Evolutionary conservation across 495 filamentous ascomycete genomes (phyloP), one percentile per base, ranked within the genome.

Genomic region (Neurospora sp.): DNA sequence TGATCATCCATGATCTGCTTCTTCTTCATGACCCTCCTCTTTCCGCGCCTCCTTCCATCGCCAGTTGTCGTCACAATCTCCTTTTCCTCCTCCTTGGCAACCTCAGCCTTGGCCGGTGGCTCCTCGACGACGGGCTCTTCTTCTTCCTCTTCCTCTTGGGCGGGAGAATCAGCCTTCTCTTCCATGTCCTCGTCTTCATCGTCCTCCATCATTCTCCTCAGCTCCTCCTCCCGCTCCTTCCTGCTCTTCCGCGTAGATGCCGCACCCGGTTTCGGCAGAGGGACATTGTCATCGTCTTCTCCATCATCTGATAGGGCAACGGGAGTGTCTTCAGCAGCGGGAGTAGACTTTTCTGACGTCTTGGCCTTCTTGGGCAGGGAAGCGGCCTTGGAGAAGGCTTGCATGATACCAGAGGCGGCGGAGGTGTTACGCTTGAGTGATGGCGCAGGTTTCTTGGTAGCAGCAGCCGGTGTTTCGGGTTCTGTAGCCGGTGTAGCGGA

Each of bases 1-100:
- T 98, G 93, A 54, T 95, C 93, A 79, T 99, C 96, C 85, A 94
- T 93, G 70, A 91, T 85, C 54, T 91, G 94, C 85, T 91, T 92
- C 87, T 96, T 98, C 83, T 92, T 94, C 87, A 91, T 94, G 11
- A 98, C 87, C 78, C 91, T 90, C 73, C 96, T 89, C 81, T 90
- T 90, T 70, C 93, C 95, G 74, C 95, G 87, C 39, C 93, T 86
- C 72, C 94, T 88, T 11, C 94, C 93, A 16, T 88, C 88, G 46
- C 85, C 81, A 1, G 87, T 84, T 6, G 86, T 87, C 27, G 87
- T 83, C 0, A 87, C 84, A 3, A 87, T 83, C 72, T 90, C 88
- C n/a, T 83, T 76, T 37, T 85, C 82, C 70, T 88, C 85, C 76
- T 84, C 90, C 71, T 81, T 81, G 41, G 76, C 78, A 8, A 82